These are phyloP conservation scores for Punctularia strigosozonata DNA, from an alignment of 768 basidiomycete species.

Conservation along the genomic window DNA sequence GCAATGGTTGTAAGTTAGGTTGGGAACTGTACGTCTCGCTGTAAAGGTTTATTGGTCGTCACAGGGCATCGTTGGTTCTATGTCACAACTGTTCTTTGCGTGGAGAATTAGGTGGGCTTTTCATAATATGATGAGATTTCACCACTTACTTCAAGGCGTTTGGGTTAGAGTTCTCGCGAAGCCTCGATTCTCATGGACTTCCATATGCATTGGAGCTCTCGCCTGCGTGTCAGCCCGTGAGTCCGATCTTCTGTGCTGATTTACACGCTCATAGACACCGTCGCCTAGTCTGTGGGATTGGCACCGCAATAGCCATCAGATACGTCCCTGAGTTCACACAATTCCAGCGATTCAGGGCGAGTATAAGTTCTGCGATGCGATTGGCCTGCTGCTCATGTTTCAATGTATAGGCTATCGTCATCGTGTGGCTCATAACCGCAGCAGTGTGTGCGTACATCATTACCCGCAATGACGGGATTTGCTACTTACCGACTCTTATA, in stretches of 20 bases:
- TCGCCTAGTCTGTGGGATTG: slow-evolving; percentile 17
- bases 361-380: too few relatives aligned
- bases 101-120: slow-evolving; percentile 14
- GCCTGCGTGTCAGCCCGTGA: too few relatives aligned
- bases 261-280: too few relatives aligned
- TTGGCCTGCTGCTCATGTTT: too few relatives aligned
- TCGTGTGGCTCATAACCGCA: slow-evolving; percentile 32
- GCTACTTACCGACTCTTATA: too few relatives aligned
- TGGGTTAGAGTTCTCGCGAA: too few relatives aligned
- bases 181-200: too few relatives aligned
- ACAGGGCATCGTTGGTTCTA: slow-evolving; percentile 12
- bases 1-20: slow-evolving; percentile 7
- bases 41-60: slow-evolving; percentile 2
- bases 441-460: slow-evolving; percentile 35
- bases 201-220: too few relatives aligned
- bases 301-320: slow-evolving; percentile 18
- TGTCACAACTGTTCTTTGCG: slow-evolving; percentile 14
- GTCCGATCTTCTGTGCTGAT: too few relatives aligned
- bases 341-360: slow-evolving; percentile 18
- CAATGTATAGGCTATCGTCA: too few relatives aligned
- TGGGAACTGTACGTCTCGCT: slow-evolving; percentile 1
- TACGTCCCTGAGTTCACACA: slow-evolving; percentile 16
- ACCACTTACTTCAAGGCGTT: too few relatives aligned
- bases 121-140: too few relatives aligned
- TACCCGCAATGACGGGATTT: slow-evolving; percentile 33